Evolutionary conservation across 2,329 filamentous ascomycete species (phyloP).

Genomic region (Arthrobotrys sphaeroides): DNA sequence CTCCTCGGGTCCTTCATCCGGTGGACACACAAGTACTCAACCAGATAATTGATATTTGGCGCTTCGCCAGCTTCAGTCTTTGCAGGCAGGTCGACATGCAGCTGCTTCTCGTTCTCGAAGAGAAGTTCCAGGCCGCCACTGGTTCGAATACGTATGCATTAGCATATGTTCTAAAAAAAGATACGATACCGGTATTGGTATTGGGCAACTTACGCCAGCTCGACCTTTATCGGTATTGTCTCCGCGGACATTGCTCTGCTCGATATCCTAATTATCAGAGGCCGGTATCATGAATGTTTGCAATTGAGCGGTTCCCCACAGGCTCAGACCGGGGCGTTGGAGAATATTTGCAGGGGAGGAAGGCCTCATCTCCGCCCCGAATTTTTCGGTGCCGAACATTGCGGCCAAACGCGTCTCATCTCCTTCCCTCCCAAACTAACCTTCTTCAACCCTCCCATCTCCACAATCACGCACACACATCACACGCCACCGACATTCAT

Average conservation of each 20-base stretch:
- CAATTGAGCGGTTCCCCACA: conserved; percentile 23
- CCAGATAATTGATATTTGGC: conserved; percentile 77
- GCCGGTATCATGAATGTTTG: conserved; percentile 2
- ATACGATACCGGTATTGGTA: not conserved
- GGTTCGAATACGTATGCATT: conserved; percentile 25
- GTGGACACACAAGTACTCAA: conserved; percentile 79
- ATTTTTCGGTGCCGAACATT: conserved; percentile 42
- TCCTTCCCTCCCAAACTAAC: conserved; percentile 6
- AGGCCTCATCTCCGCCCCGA: conserved; percentile 45
- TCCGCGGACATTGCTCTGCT: conserved; percentile 11
- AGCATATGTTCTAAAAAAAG: not conserved
- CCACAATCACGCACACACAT: conserved; percentile 11
- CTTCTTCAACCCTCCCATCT: not conserved
- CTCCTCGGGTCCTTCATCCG: conserved; percentile 85
- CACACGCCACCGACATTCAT: not conserved
- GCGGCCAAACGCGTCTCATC: conserved; percentile 49
- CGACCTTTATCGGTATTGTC: conserved; percentile 35
- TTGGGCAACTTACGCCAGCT: conserved; percentile 65
- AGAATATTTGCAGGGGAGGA: not conserved
- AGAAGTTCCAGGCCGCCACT: conserved; percentile 95
- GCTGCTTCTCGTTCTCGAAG: conserved; percentile 82
- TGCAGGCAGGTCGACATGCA: conserved; percentile 74
- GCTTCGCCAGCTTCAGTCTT: conserved; percentile 66
- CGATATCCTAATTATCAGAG: not conserved
- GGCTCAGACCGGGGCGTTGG: not conserved